Percentiles rank a stretch among this genome's conserved stretches.
phyloP scores from a whole-genome alignment of 2,329 filamentous ascomycete species.

The Blastomyces parvus region DNA sequence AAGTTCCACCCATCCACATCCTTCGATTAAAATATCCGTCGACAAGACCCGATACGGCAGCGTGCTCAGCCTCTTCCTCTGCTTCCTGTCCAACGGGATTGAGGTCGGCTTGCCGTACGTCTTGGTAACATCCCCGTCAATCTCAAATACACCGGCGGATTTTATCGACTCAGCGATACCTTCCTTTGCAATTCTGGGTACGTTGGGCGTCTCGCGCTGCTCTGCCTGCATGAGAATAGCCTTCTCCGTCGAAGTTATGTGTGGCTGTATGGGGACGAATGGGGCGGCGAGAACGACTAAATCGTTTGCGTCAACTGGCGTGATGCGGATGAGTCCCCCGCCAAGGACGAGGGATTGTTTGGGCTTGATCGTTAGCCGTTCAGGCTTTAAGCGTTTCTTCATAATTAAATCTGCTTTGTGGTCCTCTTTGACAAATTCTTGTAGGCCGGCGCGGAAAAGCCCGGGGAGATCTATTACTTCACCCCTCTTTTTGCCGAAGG shows the following conservation, averaged over 20 bases:
- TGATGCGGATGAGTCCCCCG: constrained; percentile 80
- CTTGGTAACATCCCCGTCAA: constrained; percentile 77
- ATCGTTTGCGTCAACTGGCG: constrained; percentile 44
- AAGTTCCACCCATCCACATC: constrained; percentile 87
- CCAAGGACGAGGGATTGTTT: constrained; percentile 75
- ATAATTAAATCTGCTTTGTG: constrained; percentile 64
- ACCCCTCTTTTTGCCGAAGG: constrained; percentile 75
- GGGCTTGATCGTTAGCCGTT: constrained; percentile 62
- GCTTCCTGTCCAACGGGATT: constrained; percentile 32
- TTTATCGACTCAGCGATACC: constrained; percentile 50
- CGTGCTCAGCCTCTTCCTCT: constrained; percentile 49
- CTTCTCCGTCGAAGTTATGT: constrained; percentile 72
- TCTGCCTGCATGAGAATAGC: constrained; percentile 64
- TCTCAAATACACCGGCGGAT: constrained; percentile 63
- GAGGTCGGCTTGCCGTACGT: constrained; percentile 60
- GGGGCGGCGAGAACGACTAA: constrained; percentile 68
- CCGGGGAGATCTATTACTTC: constrained; percentile 92
- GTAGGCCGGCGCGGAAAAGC: constrained; percentile 63
- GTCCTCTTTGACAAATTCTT: constrained; percentile 58
- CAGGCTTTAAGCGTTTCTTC: constrained; percentile 62
- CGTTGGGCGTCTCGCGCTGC: constrained; percentile 48
- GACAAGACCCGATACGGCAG: constrained; percentile 73
- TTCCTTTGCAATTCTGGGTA: constrained; percentile 51
- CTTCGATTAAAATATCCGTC: constrained; percentile 80
- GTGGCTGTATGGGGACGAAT: constrained; percentile 69